Percentiles rank a stretch among this genome's conserved stretches.
Evolutionary conservation across 306 rosid species (phyloP).

Genomic region (Trichosanthes cucumerina): DNA sequence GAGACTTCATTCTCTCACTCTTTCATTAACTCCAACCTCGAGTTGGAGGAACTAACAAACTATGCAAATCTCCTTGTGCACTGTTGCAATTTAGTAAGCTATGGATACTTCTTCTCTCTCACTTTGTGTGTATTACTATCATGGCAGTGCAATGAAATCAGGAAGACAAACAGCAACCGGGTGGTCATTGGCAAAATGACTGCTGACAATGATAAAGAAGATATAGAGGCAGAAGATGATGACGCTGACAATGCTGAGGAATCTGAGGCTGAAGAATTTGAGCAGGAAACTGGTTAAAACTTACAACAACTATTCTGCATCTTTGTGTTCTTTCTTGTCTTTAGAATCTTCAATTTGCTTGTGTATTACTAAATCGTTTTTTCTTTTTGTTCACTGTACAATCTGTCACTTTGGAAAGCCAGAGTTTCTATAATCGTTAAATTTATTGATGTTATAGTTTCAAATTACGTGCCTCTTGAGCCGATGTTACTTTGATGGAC

Average conservation of each 20-base stretch:
- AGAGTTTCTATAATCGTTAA: not conserved
- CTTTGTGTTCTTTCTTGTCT: not conserved
- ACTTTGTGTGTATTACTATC: constrained; percentile 3
- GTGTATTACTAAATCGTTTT: not conserved
- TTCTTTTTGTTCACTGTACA: not conserved
- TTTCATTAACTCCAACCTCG: not conserved
- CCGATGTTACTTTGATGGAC: not conserved
- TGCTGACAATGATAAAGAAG: constrained; percentile 68
- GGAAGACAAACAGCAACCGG: constrained; percentile 50
- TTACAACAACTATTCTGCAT: not conserved
- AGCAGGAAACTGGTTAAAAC: constrained; percentile 81
- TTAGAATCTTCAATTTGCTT: not conserved
- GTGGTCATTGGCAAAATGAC: constrained; percentile 58
- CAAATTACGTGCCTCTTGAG: not conserved
- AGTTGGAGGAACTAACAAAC: not conserved
- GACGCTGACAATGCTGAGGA: constrained; percentile 82
- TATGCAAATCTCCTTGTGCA: not conserved
- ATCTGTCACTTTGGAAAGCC: not conserved
- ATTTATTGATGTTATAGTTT: not conserved
- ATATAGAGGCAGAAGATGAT: constrained; percentile 52
- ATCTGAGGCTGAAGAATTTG: constrained; percentile 87
- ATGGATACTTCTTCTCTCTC: no score
- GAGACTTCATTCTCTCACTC: not conserved
- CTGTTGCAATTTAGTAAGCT: no score
- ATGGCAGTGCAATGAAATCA: constrained; percentile 73